Base-by-base conservation (phyloP, 169 alveolate species). In the Miamiensis avidus region DNA sequence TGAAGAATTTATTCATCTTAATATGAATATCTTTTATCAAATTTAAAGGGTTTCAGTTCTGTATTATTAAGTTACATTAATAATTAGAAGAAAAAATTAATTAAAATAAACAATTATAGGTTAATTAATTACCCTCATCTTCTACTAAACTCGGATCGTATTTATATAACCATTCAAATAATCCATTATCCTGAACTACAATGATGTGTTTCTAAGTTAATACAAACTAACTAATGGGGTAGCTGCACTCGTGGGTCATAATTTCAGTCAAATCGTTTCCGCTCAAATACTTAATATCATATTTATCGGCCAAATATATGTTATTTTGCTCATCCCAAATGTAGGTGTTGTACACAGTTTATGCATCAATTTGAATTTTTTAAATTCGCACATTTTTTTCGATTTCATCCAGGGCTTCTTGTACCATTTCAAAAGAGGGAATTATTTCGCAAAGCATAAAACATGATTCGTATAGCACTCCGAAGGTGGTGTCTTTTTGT, bases 131-230 rank as follows among this genome's bases (percentile, higher is more conserved):
- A 49, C 69, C 69, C 31, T 81, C 88, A 65, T 84, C 86, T 29
- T 84, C 78, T 49, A 84, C 77, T 25, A 81, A 73, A 1, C 78
- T 86, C 0, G 85, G 75, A 34, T 78, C 34, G 76, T 85, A 81
- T 65, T 83, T 84, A 33, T 32, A 89, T 65, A 84, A 78, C 96
- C 96, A 93, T 31, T 85, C 78, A 73, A 93, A 32, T 76, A 65
- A 83, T 0, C 89, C 74, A 83, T 90, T 81, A n/a, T 87, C 90
- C n/a, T 87, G 77, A 30, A 93, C 82, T 0, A 90, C 88, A 0
- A 93, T 93, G 76, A 93, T 64, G 77, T 93, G 93, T 34, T 84
- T 85, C 65, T 86, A 83, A 0, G 96, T 93, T 11, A 91, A 73
- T 15, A 90, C 85, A 30, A 89, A 77, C 16, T 77, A 69, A 29